Base-by-base conservation (phyloP, 768 basidiomycete species). In the Termitomyces sp. region DNA sequence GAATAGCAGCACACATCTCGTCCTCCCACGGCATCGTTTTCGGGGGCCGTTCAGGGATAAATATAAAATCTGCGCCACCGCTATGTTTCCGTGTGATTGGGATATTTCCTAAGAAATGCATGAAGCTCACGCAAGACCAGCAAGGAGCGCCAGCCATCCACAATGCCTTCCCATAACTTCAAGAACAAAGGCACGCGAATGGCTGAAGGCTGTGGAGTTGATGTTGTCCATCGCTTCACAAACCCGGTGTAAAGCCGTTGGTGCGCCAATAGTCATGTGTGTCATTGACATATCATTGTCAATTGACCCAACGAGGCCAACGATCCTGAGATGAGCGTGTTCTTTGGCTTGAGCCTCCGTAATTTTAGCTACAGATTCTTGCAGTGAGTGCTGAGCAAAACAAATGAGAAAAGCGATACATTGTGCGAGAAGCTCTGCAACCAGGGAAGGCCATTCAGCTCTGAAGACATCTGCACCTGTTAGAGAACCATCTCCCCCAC, bases 81-180 rank as follows among this genome's bases (percentile, higher is more conserved):
- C 90, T 92, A 52, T 36, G 4, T 36, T 18, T 43, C 22, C 9
- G 46, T 14, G 48, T 56, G 27, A 50, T 31, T 22, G 20, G 16
- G 12, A 32, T 8, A 18, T 48, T 53, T 42, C 6, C 29, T 53
- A 34, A 48, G 14, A 26, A 34, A 46, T 7, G 6, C 16, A 39
- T 4, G 16, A 34, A 4, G 75, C 83, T 58, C 65, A 90, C 87
- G 90, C 91, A 50, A 98, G 88, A 60, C 90, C 94, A 12, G 94
- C 97, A 66, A 94, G 79, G 24, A 98, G 77, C 2, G 97, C 94
- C 18, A 98, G 78, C 97, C 97, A 99, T n/a, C 97, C 97, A 71
- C 97, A 98, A 69, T 98, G 92, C 56, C 96, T 78, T n/a, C 97
- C 97, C 97, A 98, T 99, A 53, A 98, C 97, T 72, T 98, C 97